Evolutionary conservation across 177 flowering plant species (phyloP).

Genomic region (Vitis hybrid): DNA sequence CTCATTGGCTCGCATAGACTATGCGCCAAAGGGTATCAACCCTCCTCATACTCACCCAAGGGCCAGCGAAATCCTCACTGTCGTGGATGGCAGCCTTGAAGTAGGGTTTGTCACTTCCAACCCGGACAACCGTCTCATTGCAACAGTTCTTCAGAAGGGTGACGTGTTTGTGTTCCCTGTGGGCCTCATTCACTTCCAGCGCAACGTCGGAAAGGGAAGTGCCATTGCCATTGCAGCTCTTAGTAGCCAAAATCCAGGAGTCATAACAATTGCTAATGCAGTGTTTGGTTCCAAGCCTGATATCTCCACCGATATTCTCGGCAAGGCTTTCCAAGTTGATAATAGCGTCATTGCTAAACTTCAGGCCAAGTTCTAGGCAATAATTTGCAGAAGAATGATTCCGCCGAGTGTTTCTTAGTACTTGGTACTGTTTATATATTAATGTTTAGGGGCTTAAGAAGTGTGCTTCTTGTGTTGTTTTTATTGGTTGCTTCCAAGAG

Average conservation of each 20-base stretch:
- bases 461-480: no score
- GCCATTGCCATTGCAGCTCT: conserved; percentile 7
- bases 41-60: conserved; percentile 13
- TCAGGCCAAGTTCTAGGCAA: no score
- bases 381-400: no score
- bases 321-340: conserved; percentile 16
- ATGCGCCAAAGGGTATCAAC: conserved; percentile 4
- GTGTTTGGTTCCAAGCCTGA: conserved; percentile 11
- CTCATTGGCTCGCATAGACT: not conserved
- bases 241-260: conserved; percentile 18
- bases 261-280: conserved; percentile 2
- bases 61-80: conserved; percentile 2
- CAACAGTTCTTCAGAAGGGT: conserved; percentile 2
- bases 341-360: no score
- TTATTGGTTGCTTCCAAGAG: no score
- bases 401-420: no score
- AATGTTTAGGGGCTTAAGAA: no score
- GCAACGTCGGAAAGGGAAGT: conserved; percentile 3
- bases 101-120: conserved; percentile 12
- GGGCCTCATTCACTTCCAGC: conserved; percentile 14
- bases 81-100: conserved; percentile 5
- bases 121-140: conserved; percentile 5
- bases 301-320: conserved; percentile 1
- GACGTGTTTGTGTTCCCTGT: conserved; percentile 14
- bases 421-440: no score